These are phyloP conservation scores for Croton setiger DNA, from an alignment of 441 rosid species.

Conservation along the genomic window DNA sequence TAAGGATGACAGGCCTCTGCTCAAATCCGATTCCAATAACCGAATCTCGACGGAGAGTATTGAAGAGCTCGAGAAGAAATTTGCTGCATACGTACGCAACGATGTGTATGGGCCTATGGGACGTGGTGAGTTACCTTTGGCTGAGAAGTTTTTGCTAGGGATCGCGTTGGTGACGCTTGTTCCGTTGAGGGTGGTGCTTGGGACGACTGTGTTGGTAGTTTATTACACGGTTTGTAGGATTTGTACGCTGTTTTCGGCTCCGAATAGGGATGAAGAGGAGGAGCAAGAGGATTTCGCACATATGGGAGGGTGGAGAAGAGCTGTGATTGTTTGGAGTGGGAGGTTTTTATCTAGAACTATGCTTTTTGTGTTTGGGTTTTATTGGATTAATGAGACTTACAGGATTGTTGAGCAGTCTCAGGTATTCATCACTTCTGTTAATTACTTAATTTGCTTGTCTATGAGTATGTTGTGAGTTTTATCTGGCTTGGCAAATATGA, in stretches of 20 bases:
- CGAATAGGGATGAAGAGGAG: slow-evolving; percentile 61
- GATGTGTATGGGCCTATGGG: slow-evolving; percentile 93
- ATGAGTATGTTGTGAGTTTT: background rate
- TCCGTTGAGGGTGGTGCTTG: slow-evolving; percentile 61
- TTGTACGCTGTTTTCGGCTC: slow-evolving; percentile 70
- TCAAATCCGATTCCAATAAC: slow-evolving; percentile 46
- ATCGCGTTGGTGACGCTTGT: slow-evolving; percentile 64
- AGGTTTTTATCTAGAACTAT: slow-evolving; percentile 60
- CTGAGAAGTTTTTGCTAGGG: slow-evolving; percentile 59
- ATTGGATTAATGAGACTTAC: slow-evolving; percentile 66
- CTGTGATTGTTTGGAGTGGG: slow-evolving; percentile 59
- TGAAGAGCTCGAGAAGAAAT: slow-evolving; percentile 80
- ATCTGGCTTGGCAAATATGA: background rate
- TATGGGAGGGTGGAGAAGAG: slow-evolving; percentile 89
- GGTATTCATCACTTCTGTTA: slow-evolving; percentile 21
- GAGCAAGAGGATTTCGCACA: slow-evolving; percentile 95
- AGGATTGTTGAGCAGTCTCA: slow-evolving; percentile 27
- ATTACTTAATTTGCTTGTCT: background rate
- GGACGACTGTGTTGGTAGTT: slow-evolving; percentile 44
- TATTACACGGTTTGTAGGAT: slow-evolving; percentile 77
- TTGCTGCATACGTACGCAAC: slow-evolving; percentile 77
- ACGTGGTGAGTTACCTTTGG: slow-evolving; percentile 62
- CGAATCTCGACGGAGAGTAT: slow-evolving; percentile 33
- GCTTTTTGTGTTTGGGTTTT: slow-evolving; percentile 83
- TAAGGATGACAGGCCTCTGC: slow-evolving; percentile 81